Evolutionary conservation across 2,329 filamentous ascomycete species (phyloP).

Genomic region (Hypoxylon rubiginosum): DNA sequence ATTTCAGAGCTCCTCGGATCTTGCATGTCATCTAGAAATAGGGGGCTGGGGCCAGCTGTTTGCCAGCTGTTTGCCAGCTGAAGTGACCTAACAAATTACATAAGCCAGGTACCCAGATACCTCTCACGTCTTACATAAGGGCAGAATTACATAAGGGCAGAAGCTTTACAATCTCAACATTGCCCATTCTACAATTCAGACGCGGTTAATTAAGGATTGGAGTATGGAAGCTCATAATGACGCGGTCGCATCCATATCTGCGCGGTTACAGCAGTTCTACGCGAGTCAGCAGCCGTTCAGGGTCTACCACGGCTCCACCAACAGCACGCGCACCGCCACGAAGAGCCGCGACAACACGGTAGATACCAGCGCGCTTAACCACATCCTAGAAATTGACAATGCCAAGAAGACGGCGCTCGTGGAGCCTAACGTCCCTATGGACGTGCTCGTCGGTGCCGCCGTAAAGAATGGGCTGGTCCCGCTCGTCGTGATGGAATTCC

Average conservation of each 20-base stretch:
- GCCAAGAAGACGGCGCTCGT: constrained; percentile 69
- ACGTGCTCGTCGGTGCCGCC: constrained; percentile 70
- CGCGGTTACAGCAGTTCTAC: constrained; percentile 60
- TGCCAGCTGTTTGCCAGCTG: no score
- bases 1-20: no score
- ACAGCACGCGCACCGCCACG: constrained; percentile 75
- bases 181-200: no score
- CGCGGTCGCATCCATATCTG: constrained; percentile 60
- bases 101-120: no score
- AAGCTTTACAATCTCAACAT: no score
- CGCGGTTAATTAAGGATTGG: background rate
- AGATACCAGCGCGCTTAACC: constrained; percentile 74
- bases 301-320: constrained; percentile 83
- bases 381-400: constrained; percentile 72
- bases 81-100: no score
- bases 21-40: no score
- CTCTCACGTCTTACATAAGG: no score
- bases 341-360: constrained; percentile 68
- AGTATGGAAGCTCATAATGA: constrained; percentile 61
- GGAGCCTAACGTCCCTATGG: constrained; percentile 79
- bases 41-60: no score
- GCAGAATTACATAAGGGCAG: no score
- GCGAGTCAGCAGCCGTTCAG: constrained; percentile 69
- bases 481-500: constrained; percentile 78
- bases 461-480: constrained; percentile 70